Evolutionary conservation across 2,329 filamentous ascomycete species (phyloP), one percentile per base, ranked within the genome.

Genomic region (Chrysosporium queenslandicum): DNA sequence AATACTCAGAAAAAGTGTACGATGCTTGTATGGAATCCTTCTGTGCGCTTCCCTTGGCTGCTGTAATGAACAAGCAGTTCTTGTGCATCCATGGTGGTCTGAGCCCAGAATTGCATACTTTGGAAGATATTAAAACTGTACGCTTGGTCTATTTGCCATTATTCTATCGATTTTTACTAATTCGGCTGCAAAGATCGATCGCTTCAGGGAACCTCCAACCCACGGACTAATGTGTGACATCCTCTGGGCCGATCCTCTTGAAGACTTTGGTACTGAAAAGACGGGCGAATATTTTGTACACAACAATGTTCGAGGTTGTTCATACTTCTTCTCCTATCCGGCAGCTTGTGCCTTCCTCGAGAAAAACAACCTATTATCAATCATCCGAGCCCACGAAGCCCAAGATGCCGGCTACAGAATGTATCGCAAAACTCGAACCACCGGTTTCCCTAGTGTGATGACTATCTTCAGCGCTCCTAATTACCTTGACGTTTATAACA

Each of bases 41-140:
- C 78, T 98, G 92, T 74, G 79, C 85, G 58, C 75, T 98, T 58
- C 92, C 92, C 27, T 76, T 98, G 61, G 92, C 92, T 53, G 92
- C 92, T 25, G 84, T 98, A 60, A 98, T 98, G 92, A 98, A 98
- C 80, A 98, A 98, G 77, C 92, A 98, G 71, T 98, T 98, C 71
- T 75, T 98, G 60, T 98, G 92, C 69, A 97, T 98, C 62, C 92
- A 98, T 68, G 92, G 92, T 64, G 92, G 92, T 58, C 75, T 98
- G 61, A 96, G 90, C 68, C 92, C 92, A 5, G 92, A 98, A 71
- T 75, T 98, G 57, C 91, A 97, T 70, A 96, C 91, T 3, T 77
- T 98, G 50, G 92, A 98, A 61, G 92, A 98, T 64, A 73, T 98
- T 61, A 89, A 91, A 76, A 86, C 77, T 66, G 87, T 92, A 73